Base-by-base conservation (phyloP, 805 yeast genomes). In the Brettanomyces naardenensis region DNA sequence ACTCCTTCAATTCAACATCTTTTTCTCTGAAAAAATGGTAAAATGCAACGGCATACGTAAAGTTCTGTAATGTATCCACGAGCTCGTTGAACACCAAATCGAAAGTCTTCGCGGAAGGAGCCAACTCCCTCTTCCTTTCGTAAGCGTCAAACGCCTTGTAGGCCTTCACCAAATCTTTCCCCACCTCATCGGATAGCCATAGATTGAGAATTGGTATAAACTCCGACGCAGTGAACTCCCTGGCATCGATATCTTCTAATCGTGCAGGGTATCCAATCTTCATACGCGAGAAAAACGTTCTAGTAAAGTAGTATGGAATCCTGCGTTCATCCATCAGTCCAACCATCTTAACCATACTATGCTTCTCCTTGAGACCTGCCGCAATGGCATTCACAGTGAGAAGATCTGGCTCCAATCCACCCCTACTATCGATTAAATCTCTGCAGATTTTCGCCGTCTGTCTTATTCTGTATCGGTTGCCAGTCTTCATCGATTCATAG, bases 41-140 rank as follows among this genome's bases (percentile, higher is more conserved):
- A 14, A 48, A 38, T 2, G 56, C 54, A 13, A 50, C 27, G 1
- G 50, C 44, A 22, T 40, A 50, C 1, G 56, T 50, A 14, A 52
- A 37, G 36, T 50, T 48, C 10, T 31, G 17, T 36, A 36, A 18
- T 7, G 37, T 29, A 25, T 40, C 33, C 15, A 49, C 21, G 4
- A 48, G 11, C 28, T 38, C 28, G 6, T 35, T 13, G 36, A 49
- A 19, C n/a, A 48, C 40, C 5, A 37, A 15, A 31, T 22, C 21
- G 11, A 46, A 40, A 1, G 39, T 34, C 4, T 37, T 22, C 21
- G 30, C 31, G 15, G 31, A 28, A 4, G 45, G 42, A 22, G 19
- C 20, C 15, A 28, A 6, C 13, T 13, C 26, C 9, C 14, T 21
- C 10, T 29, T 21, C 6, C 5, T 9, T 10, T 13, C 21, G 21